Evolutionary conservation across 2,329 filamentous ascomycete species (phyloP).

Genomic region (Penicillium vulpinum): DNA sequence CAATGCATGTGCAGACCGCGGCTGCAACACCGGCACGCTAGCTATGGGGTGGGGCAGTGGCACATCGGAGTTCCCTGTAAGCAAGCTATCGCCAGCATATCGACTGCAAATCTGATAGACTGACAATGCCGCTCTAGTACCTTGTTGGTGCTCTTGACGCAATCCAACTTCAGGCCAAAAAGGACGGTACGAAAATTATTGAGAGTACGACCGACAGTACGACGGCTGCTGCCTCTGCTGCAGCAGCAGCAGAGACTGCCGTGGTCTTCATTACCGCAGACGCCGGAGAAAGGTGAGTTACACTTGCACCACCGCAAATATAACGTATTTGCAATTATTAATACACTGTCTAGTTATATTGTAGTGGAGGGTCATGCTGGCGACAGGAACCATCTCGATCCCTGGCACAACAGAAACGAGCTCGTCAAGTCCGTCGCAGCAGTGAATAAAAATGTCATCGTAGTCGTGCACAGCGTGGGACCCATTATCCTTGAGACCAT

Average conservation of each 20-base stretch:
- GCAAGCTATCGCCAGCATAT: background rate
- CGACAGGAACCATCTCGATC: conserved; percentile 51
- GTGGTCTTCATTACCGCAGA: conserved; percentile 53
- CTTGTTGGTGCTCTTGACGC: conserved; percentile 47
- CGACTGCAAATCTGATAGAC: background rate
- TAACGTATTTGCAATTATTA: background rate
- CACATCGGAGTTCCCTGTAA: conserved; percentile 64
- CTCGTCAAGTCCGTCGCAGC: conserved; percentile 57
- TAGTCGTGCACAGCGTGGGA: conserved; percentile 66
- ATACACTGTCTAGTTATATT: conserved; percentile 36
- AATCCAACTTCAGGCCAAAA: conserved; percentile 40
- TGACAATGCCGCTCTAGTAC: conserved; percentile 28
- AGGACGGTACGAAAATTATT: conserved; percentile 45
- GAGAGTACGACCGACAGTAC: conserved; percentile 43
- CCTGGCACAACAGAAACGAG: conserved; percentile 48
- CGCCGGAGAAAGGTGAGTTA: conserved; percentile 45
- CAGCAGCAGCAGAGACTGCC: conserved; percentile 41
- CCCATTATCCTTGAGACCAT: conserved; percentile 62
- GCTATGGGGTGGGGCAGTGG: conserved; percentile 77
- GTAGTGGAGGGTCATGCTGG: conserved; percentile 57
- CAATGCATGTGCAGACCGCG: conserved; percentile 60
- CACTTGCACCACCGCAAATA: background rate
- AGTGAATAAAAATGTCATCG: conserved; percentile 62
- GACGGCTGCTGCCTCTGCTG: conserved; percentile 38
- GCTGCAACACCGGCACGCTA: conserved; percentile 66